Evolutionary conservation across 2,329 filamentous ascomycete genomes (phyloP), one percentile per base, ranked within the genome.

Genomic region (Aaosphaeria pasadenensis): DNA sequence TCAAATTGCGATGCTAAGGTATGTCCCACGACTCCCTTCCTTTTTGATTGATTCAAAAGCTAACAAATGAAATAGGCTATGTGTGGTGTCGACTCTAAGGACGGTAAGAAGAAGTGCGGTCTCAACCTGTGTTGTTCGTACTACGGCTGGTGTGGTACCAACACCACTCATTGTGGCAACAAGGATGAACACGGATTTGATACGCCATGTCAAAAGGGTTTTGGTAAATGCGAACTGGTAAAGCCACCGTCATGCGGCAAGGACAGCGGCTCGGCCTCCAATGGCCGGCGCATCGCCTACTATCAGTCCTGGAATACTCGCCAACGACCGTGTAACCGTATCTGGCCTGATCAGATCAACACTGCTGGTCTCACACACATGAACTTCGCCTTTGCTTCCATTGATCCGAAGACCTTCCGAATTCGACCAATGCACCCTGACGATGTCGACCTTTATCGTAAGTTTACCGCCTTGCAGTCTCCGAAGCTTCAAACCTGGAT

Each of bases 401-500:
- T 66, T 29, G 39, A 63, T 35, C 60, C 60, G 4, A 33, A 28
- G 1, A 55, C 54, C 1, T 71, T 63, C 42, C 40, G 54, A 28
- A 46, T 71, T 4, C 43, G 46, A 7, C 55, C 61, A 2, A 50
- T 44, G 5, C 46, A 66, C 42, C 11, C 43, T 3, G 56, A 43
- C 4, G 54, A 60, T 31, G 33, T 35, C 3, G 29, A 31, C 5
- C 46, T 69, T 0, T 71, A 68, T 45, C 42, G 44, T 0, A 51
- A 63, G 1, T 58, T 75, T 7, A 69, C 66, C 0, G 52, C 39
- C 5, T 45, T 74, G 6, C 72, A 73, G 50, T 43, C n/a, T 51
- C 62, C 39, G 52, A 51, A 45, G 4, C 56, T 77, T 0, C 53
- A 75, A 47, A 66, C 68, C 0, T 70, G 61, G 55, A 62, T 77